A percentile compares a stretch with the other conserved stretches of the same genome.
These are phyloP conservation scores for Onygenales sp. DNA, from an alignment of 2,329 filamentous ascomycete genomes.

Conservation along the genomic window DNA sequence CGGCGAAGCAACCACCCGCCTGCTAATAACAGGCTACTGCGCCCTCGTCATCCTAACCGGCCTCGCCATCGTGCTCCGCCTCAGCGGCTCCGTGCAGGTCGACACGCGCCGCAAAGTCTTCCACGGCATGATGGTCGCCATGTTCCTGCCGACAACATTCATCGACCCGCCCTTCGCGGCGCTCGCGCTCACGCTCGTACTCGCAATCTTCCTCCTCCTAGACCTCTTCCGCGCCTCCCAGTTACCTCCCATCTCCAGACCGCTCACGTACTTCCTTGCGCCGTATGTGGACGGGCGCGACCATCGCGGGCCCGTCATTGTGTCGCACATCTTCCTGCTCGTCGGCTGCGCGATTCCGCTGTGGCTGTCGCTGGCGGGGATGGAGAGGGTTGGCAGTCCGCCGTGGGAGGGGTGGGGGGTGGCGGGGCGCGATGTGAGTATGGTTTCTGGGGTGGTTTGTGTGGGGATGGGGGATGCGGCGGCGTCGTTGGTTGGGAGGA, in stretches of 20 bases:
- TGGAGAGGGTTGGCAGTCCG: constrained; percentile 47
- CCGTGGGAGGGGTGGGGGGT: constrained; percentile 68
- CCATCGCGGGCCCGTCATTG: constrained; percentile 83
- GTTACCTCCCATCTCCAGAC: constrained; percentile 77
- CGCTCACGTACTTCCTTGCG: constrained; percentile 75
- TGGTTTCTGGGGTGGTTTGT: constrained; percentile 87
- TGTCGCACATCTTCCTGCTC: constrained; percentile 90
- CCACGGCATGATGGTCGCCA: constrained; percentile 95
- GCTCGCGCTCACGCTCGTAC: constrained; percentile 66
- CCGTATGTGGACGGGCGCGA: constrained; percentile 94
- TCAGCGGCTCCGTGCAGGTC: constrained; percentile 74
- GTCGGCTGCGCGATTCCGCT: constrained; percentile 92
- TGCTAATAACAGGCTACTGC: constrained; percentile 69
- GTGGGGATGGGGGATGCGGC: constrained; percentile 94
- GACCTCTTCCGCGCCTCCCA: constrained; percentile 86
- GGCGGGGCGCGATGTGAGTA: constrained; percentile 63
- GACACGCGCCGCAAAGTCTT: constrained; percentile 96
- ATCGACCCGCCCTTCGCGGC: constrained; percentile 78
- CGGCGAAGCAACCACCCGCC: constrained; percentile 72
- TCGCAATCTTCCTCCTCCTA: constrained; percentile 77
- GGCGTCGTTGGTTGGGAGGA: constrained; percentile 77
- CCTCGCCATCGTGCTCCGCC: constrained; percentile 62
- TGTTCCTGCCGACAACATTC: constrained; percentile 81
- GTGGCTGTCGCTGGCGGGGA: constrained; percentile 73
- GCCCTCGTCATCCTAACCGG: constrained; percentile 58